These are phyloP conservation scores for Fraxinus ornus DNA, from an alignment of 305 asterid species.

Conservation along the genomic window DNA sequence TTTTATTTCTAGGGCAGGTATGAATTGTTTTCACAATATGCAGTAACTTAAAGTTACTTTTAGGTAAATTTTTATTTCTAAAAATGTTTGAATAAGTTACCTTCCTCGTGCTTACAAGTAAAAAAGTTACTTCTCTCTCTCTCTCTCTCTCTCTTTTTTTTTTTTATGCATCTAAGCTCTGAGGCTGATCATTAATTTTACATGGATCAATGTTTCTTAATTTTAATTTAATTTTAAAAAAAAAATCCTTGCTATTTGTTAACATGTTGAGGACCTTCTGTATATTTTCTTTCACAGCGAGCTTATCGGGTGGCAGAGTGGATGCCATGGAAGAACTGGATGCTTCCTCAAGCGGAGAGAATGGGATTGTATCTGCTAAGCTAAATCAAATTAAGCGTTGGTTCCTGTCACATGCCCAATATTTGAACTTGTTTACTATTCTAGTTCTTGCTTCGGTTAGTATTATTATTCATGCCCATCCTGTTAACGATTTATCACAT, in stretches of 20 bases:
- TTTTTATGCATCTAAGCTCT: neutral
- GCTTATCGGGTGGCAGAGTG: constrained; percentile 61
- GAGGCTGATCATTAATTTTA: neutral
- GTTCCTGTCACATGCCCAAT: constrained; percentile 82
- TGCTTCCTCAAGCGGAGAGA: constrained; percentile 46
- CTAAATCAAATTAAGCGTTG: constrained; percentile 60
- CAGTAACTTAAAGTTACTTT: neutral
- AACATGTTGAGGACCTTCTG: neutral
- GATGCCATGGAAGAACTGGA: constrained; percentile 71
- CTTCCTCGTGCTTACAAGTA: neutral
- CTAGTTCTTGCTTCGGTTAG: constrained; percentile 84
- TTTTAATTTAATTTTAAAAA: neutral
- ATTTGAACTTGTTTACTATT: constrained; percentile 73
- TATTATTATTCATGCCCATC: constrained; percentile 5
- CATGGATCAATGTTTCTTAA: neutral
- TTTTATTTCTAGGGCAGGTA: constrained; percentile 94
- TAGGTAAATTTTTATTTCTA: neutral
- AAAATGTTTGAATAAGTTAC: neutral
- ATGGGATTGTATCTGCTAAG: constrained; percentile 43
- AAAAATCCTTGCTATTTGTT: neutral
- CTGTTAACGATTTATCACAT: neutral
- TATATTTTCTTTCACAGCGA: constrained; percentile 49
- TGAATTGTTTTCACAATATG: neutral
- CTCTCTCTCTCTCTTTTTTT: neutral
- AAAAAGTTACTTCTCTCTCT: neutral